phyloP scores from a whole-genome alignment of 2,329 filamentous ascomycete genomes.

The Trichoderma aggressivum region DNA sequence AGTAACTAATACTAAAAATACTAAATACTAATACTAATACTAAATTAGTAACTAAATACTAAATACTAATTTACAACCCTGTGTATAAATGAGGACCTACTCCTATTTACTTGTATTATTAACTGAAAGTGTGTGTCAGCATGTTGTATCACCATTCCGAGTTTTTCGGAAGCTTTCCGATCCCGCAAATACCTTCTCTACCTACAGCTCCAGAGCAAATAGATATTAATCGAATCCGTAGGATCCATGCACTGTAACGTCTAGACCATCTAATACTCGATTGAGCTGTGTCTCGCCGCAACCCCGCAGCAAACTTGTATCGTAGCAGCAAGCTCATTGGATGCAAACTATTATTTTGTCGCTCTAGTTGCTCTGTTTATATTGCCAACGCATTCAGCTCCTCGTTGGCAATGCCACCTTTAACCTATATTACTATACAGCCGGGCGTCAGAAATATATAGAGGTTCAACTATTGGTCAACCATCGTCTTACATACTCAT shows the following conservation, averaged over 20 bases:
- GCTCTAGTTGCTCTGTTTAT: not conserved
- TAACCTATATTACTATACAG: not conserved
- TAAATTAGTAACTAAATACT: too few relatives aligned
- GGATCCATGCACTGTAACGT: not conserved
- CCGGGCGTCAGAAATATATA: not conserved
- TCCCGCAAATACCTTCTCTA: not conserved
- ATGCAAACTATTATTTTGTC: not conserved
- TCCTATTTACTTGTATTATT: not conserved
- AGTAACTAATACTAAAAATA: too few relatives aligned
- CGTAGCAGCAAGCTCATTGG: not conserved
- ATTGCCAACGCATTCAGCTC: not conserved
- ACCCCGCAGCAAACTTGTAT: not conserved
- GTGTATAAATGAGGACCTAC: not conserved
- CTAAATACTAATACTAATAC: too few relatives aligned
- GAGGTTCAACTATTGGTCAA: not conserved
- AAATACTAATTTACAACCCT: too few relatives aligned
- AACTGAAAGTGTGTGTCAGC: not conserved
- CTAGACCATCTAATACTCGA: not conserved
- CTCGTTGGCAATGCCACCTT: not conserved
- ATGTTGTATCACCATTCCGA: not conserved
- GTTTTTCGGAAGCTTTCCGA: not conserved
- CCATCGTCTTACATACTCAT: not conserved
- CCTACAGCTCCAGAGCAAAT: not conserved
- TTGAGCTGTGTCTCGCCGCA: not conserved
- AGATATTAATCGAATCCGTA: not conserved